phyloP scores from a whole-genome alignment of 2,329 filamentous ascomycete genomes.

The Sporothrix schenckii region DNA sequence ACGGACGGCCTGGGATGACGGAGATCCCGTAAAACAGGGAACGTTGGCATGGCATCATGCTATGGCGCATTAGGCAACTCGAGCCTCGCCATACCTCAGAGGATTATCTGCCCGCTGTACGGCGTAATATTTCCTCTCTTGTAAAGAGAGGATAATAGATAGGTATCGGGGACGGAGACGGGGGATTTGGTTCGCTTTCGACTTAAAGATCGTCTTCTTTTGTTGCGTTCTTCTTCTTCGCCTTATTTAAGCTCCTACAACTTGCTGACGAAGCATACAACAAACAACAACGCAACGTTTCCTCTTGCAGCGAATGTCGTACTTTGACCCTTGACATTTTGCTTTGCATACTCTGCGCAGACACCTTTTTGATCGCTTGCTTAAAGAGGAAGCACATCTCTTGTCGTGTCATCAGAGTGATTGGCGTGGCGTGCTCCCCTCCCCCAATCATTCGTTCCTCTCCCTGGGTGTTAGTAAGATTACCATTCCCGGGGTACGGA shows the following conservation, averaged over 20 bases:
- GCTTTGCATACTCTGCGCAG: not conserved
- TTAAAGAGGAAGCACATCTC: not conserved
- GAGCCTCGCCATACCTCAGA: not conserved
- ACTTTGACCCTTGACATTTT: not conserved
- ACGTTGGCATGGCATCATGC: constrained; percentile 22
- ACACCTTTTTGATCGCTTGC: constrained; percentile 8
- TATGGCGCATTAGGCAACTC: constrained; percentile 28
- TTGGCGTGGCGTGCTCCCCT: not conserved
- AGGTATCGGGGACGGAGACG: not conserved
- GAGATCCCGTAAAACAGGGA: not conserved
- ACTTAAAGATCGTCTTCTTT: not conserved
- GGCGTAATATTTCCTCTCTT: not conserved
- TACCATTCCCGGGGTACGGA: not conserved
- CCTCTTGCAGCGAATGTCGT: not conserved
- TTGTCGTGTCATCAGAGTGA: not conserved
- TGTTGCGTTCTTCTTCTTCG: not conserved
- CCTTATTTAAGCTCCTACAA: not conserved
- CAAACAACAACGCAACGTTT: constrained; percentile 19
- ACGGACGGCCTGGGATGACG: not conserved
- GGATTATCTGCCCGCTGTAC: not conserved
- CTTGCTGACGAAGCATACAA: not conserved
- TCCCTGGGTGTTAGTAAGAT: not conserved
- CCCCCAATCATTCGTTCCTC: not conserved
- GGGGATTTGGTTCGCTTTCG: constrained; percentile 11
- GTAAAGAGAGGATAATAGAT: not conserved